Evolutionary conservation across 805 yeast genomes (phyloP).

Genomic region (Cyberlindnera mycetangii): DNA sequence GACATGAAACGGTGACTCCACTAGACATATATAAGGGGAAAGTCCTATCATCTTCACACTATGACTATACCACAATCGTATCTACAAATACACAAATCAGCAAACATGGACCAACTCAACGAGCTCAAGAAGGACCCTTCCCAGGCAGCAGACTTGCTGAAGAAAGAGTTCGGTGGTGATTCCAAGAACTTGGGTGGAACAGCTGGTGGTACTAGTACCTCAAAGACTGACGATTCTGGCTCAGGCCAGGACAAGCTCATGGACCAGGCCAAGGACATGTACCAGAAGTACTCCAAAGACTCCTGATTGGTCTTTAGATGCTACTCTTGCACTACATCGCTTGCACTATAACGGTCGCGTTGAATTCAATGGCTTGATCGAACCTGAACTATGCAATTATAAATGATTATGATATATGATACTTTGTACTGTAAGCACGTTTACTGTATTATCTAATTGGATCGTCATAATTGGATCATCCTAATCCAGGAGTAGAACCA

Average conservation of each 20-base stretch:
- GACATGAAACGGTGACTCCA: background rate
- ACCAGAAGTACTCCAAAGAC: slow-evolving; percentile 14
- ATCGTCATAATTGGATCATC: no score
- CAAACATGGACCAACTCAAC: background rate
- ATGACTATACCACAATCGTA: no score
- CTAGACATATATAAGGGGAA: background rate
- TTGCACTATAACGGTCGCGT: no score
- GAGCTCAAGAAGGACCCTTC: slow-evolving; percentile 10
- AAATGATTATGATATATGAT: no score
- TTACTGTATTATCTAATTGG: no score
- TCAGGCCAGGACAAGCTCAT: slow-evolving; percentile 13
- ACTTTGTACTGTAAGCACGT: no score
- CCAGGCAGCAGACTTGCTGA: slow-evolving; percentile 7
- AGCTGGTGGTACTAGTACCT: slow-evolving; percentile 16
- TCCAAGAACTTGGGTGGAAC: slow-evolving; percentile 18
- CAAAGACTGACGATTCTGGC: slow-evolving; percentile 8
- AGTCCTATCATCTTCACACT: background rate
- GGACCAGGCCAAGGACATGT: slow-evolving; percentile 19
- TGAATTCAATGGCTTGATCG: no score
- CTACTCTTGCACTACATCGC: background rate
- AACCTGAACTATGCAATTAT: no score
- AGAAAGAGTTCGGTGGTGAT: slow-evolving; percentile 8
- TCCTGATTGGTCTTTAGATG: background rate
- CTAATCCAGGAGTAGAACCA: no score
- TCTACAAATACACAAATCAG: background rate